Conservation (phyloP, 129 eudicot genomes). For the Tagetes erecta region DNA sequence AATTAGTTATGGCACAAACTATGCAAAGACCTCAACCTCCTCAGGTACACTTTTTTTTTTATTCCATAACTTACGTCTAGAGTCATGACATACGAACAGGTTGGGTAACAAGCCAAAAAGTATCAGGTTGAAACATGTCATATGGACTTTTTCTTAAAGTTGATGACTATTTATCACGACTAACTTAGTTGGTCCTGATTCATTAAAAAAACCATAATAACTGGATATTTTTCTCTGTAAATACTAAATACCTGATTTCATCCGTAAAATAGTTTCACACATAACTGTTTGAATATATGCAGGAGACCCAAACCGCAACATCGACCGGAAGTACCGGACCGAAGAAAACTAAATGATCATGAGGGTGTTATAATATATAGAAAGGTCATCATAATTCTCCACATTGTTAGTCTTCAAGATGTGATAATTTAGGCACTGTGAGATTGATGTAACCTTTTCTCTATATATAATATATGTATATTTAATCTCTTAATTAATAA, state of each 20-base stretch:
- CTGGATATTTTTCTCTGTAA: neutral
- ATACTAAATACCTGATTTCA: too few relatives aligned
- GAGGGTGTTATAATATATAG: neutral
- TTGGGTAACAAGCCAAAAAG: neutral
- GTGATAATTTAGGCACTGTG: constrained; percentile 49
- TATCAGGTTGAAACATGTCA: neutral
- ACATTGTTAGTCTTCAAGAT: constrained; percentile 38
- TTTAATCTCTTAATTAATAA: constrained; percentile 9
- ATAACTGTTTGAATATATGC: neutral
- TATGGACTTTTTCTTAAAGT: neutral
- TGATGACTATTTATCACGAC: too few relatives aligned
- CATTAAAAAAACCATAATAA: too few relatives aligned
- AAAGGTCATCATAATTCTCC: constrained; percentile 19
- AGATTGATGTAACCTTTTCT: constrained; percentile 35
- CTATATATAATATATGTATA: constrained; percentile 13
- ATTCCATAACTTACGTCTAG: neutral
- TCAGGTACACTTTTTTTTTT: constrained; percentile 37
- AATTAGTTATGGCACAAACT: constrained; percentile 78
- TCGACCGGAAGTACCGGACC: constrained; percentile 45
- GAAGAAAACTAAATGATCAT: constrained; percentile 16
- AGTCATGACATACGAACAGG: neutral
- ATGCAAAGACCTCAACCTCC: constrained; percentile 61
- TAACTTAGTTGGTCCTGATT: neutral
- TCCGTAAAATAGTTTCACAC: neutral
- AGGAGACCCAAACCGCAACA: constrained; percentile 37